A percentile compares a stretch with the other conserved stretches of the same genome.
phyloP scores from a whole-genome alignment of 1,139 yeast species.

The Hansenula anomala region DNA sequence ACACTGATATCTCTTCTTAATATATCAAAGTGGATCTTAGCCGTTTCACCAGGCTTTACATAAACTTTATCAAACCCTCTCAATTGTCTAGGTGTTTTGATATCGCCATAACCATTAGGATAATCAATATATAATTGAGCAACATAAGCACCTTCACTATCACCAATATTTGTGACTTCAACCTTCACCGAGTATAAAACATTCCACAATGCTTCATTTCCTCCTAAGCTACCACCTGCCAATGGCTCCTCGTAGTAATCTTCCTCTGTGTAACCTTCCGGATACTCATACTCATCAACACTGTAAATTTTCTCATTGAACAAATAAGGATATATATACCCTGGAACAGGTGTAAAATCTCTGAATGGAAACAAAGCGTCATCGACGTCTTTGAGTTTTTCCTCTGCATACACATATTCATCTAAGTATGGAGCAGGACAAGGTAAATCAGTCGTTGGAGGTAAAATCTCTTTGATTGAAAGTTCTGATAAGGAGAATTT shows the following conservation, averaged over 20 bases:
- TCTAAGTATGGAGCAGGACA: constrained; percentile 45
- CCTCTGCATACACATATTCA: constrained; percentile 34
- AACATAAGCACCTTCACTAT: constrained; percentile 45
- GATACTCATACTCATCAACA: constrained; percentile 44
- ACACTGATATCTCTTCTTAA: constrained; percentile 51
- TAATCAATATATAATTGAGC: constrained; percentile 55
- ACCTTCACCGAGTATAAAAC: constrained; percentile 44
- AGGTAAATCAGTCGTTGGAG: constrained; percentile 47
- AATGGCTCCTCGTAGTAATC: constrained; percentile 27
- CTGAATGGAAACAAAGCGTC: constrained; percentile 53
- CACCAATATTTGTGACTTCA: constrained; percentile 46
- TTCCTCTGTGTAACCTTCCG: constrained; percentile 44
- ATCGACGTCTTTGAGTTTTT: constrained; percentile 46
- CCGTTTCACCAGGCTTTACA: constrained; percentile 39
- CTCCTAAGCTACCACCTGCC: constrained; percentile 59
- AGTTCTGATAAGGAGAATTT: constrained; percentile 38
- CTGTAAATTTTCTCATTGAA: constrained; percentile 41
- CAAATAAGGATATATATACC: constrained; percentile 47
- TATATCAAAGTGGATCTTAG: constrained; percentile 39
- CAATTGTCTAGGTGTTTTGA: constrained; percentile 43
- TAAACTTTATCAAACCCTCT: constrained; percentile 58
- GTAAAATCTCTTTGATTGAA: constrained; percentile 35
- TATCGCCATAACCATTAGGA: constrained; percentile 34
- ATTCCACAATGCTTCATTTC: constrained; percentile 41
- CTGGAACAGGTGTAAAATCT: constrained; percentile 48